Evolutionary conservation across 441 rosid genomes (phyloP), one percentile per base, ranked within the genome.

Genomic region (Brassica hybrid): DNA sequence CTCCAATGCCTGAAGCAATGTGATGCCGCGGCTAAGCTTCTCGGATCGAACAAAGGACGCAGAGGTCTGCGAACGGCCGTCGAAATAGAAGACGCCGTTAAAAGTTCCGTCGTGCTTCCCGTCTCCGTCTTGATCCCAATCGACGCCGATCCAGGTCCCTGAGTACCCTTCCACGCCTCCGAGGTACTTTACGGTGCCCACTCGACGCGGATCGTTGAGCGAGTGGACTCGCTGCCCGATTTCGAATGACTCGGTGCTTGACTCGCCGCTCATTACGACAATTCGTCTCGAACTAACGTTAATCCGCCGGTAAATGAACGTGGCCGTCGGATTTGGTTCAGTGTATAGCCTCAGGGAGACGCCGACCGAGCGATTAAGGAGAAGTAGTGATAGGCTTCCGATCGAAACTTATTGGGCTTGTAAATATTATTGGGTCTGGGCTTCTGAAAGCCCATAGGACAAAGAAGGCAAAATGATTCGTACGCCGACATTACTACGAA

Each of bases 91-190:
- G 69, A 84, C 89, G 3, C 94, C 96, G 18, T 91, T 90, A 57
- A 90, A 56, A 76, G 92, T 81, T 2, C 98, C 99, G 57, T 93
- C 86, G 58, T 90, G 96, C 80, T 94, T 93, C 14, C 96, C 96
- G 5, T 86, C 92, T 1, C 86, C 86, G 36, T 81, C 90, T 23
- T 76, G 80, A 84, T 91, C 98, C 97, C 97, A 94, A 60, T 93
- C 97, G 58, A 94, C 92, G 12, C 97, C 98, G 65, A 89, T 77
- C 96, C 97, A 92, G 4, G 50, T 63, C 13, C 97, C 97, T 1
- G 88, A 80, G 72, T 92, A 69, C 0, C 96, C 96, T 14, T 86
- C 83, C 48, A 93, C 88, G 27, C 79, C 34, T 50, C 98, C 97
- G 4, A 87, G 73, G 79, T 85, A 94, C 86, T 81, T 91, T 1